phyloP scores from a whole-genome alignment of 768 basidiomycete species.

The Rhodotorula paludigena region DNA sequence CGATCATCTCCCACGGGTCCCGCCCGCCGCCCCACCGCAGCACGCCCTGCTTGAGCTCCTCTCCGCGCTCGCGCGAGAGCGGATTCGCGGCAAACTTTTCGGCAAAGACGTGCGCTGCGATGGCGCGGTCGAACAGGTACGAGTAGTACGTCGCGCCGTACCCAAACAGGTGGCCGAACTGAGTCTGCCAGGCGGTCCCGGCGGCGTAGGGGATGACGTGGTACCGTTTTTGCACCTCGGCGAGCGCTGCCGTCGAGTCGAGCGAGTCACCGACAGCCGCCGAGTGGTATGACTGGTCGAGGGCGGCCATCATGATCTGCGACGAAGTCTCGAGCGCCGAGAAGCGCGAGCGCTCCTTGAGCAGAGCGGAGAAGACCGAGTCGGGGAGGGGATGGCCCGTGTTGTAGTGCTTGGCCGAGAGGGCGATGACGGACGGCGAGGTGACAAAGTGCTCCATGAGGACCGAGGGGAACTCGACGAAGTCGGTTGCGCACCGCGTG shows the following conservation, averaged over 20 bases:
- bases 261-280: slow-evolving; percentile 56
- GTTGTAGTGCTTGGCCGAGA: slow-evolving; percentile 52
- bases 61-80: slow-evolving; percentile 67
- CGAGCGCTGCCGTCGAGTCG: slow-evolving; percentile 68
- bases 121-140: slow-evolving; percentile 91
- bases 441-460: slow-evolving; percentile 97
- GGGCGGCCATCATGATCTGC: slow-evolving; percentile 78
- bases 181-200: slow-evolving; percentile 88
- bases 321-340: slow-evolving; percentile 75
- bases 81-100: slow-evolving; percentile 67
- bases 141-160: slow-evolving; percentile 98
- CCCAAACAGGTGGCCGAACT: slow-evolving; percentile 90
- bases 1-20: slow-evolving; percentile 92
- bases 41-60: slow-evolving; percentile 71
- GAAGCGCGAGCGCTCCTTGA: slow-evolving; percentile 44
- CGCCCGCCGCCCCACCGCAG: slow-evolving; percentile 77
- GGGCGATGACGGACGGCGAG: slow-evolving; percentile 72
- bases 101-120: slow-evolving; percentile 85
- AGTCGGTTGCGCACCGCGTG: slow-evolving; percentile 95
- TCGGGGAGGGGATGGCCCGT: slow-evolving; percentile 47
- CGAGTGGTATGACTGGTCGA: slow-evolving; percentile 90
- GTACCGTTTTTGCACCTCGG: slow-evolving; percentile 53
- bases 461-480: slow-evolving; percentile 95
- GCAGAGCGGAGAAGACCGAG: slow-evolving; percentile 45
- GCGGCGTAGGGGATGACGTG: slow-evolving; percentile 77